Base-by-base conservation (phyloP, 257 asterid genomes). In the Gentiana macrophylla region DNA sequence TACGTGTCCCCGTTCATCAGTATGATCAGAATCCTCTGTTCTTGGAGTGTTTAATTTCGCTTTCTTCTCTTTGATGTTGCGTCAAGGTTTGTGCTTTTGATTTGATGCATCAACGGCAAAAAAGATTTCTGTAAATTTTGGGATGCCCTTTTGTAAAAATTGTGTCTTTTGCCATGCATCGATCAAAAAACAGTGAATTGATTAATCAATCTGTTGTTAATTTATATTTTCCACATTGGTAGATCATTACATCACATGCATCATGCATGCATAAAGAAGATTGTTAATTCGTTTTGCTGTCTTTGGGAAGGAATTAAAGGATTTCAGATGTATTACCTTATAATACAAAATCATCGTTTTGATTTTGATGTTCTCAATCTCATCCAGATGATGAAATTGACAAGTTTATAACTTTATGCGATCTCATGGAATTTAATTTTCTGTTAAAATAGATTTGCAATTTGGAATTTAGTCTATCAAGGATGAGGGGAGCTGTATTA, bases 401-500 rank as follows among this genome's bases (percentile, higher is more conserved):
- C 8, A 15, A 55, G 7, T 13, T 55, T 38, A 36, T 47, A 37
- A 46, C 60, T 55, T 55, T 37, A 38, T 10, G 35, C 8, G 15
- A 12, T 12, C 43, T n/a, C 15, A 24, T 24, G 12, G 36, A 52
- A 11, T 12, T 36, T 2, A 56, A 12, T 6, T 56, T 49, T 1
- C 45, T 56, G 37, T 35, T 15, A 35, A 12, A 5, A 2, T 3
- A 12, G 32, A 34, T 45, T 49, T 10, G 33, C 35, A 55, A 36
- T 11, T 9, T 41, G 8, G 35, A 57, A 41, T 57, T 24, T 41
- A 24, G 13, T 12, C 43, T 13, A 55, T 38, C 13, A 38, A 57
- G 34, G 68, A 92, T 88, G 98, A 80, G 76, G 53, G 95, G 94
- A 60, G 87, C 95, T 52, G 90, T 88, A 75, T 63, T 79, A 2